A percentile compares a stretch with the other conserved stretches of the same genome.
Evolutionary conservation across 1,284 basidiomycete species (phyloP).

Genomic region (Salmacisia buchloeana): DNA sequence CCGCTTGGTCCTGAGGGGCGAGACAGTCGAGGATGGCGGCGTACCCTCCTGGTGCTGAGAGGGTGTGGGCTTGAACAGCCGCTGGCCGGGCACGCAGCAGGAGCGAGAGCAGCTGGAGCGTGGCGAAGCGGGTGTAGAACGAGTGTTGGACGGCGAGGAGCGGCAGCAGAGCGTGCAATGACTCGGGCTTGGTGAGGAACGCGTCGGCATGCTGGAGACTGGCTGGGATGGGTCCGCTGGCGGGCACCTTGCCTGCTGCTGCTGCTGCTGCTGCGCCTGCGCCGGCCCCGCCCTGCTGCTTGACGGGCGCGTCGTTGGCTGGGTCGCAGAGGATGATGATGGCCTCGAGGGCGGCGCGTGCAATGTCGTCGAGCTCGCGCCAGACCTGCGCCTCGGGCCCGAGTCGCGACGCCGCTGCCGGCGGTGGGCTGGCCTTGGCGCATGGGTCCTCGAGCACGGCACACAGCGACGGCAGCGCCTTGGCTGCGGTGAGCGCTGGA

Average conservation of each 20-base stretch:
- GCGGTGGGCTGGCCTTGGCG: not conserved
- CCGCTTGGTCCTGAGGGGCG: conserved; percentile 53
- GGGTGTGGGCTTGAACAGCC: conserved; percentile 77
- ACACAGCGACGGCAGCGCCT: conserved; percentile 32
- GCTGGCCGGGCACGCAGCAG: conserved; percentile 64
- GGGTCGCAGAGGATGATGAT: conserved; percentile 37
- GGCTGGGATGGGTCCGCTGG: conserved; percentile 4
- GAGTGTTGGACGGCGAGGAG: conserved; percentile 54
- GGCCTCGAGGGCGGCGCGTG: conserved; percentile 33
- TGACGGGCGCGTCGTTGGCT: not conserved
- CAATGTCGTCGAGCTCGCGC: conserved; percentile 27
- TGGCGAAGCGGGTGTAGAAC: conserved; percentile 82
- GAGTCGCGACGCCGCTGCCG: conserved; percentile 20
- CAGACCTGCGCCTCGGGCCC: conserved; percentile 22
- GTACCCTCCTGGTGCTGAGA: conserved; percentile 73
- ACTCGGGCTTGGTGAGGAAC: conserved; percentile 65
- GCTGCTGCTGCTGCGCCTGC: conserved; percentile 8
- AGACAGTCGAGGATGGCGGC: conserved; percentile 61
- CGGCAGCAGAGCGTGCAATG: conserved; percentile 69
- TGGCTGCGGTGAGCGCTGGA: conserved; percentile 57
- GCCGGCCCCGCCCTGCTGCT: conserved; percentile 5
- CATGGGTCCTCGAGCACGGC: not conserved
- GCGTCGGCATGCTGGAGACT: conserved; percentile 23
- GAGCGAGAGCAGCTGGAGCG: conserved; percentile 78
- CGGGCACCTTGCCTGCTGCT: conserved; percentile 61